Base-by-base conservation (phyloP, 768 basidiomycete genomes). In the Hypholoma fasciculare region DNA sequence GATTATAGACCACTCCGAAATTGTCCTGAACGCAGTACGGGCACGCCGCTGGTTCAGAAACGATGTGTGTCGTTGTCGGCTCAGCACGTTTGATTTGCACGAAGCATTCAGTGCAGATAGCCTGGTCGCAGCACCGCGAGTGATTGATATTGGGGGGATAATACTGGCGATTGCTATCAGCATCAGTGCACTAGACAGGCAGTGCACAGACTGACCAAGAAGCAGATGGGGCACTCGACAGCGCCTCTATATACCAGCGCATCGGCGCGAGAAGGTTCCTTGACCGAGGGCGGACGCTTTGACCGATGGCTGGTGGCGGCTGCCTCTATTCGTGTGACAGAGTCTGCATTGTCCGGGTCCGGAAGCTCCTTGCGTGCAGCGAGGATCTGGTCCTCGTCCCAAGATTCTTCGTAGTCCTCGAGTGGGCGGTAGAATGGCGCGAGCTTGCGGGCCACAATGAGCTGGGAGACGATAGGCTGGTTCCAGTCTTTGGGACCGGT, bases 51-150 rank as follows among this genome's bases (percentile, higher is more conserved):
- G 95, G 94, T 67, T 99, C 97, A 8, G 95, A 96, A 52, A 95
- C 94, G 59, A 98, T 80, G 74, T 98, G 96, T 0, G 95, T 98
- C 7, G 94, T 81, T 0, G 94, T 96, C 6, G 97, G 94, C 61
- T 99, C 97, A 37, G 84, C 86, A 54, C 97, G 90, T 78, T 98
- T 98, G 76, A 99, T 98, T 76, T 98, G 96, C 19, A 98, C 94
- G 68, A 99, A 98, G 71, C 97, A 99, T 74, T 99, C 97, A 38
- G 97, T 98, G 71, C 97, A 99, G 61, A 99, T 96, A 19, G 92
- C 89, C 65, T 99, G 97, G 79, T 96, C 96, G 71, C 97, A 99
- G 71, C 97, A 99, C 69, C 97, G 85, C 39, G 97, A 98, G 66
- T 88, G 89, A 70, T 98, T 98, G 74, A 98, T 97, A 74, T 98